Evolutionary conservation across 805 yeast species (phyloP), one percentile per base, ranked within the genome.

Genomic region (Metschnikowia lunata): DNA sequence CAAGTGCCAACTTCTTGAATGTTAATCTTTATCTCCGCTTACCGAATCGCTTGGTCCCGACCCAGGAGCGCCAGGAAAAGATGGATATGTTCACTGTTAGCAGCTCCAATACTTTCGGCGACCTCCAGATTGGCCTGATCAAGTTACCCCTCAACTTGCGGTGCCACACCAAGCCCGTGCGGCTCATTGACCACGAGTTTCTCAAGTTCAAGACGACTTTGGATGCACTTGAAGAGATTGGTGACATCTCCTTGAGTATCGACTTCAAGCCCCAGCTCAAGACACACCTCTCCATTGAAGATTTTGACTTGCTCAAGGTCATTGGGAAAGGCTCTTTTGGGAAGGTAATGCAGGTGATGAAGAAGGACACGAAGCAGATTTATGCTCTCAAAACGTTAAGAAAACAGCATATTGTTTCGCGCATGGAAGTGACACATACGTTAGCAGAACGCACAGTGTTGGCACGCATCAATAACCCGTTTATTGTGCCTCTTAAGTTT

Each of bases 311-410:
- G 41, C 75, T 93, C 54, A 93, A 93, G 66, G 99, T 93, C 18
- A 88, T 93, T 43, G 99, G 99, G 31, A 93, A 93, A 63, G 99
- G 99, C 7, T 89, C 97, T 8, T 93, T 93, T 63, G 99, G 99
- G 41, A 93, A 93, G 67, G 99, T 93, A 42, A 93, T 93, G 98
- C 99, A 93, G 66, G 99, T 93, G 34, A 82, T 89, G 51, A 93
- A 93, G 67, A 88, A 87, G 56, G 99, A 93, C 64, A 93, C 99
- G 3, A 85, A 85, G 52, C 95, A 91, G 62, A 83, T 93, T 23
- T 93, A 93, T 64, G 99, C 99, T 1, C 72, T 93, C 60, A 93
- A 93, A 65, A 89, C 97, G 0, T 81, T 93, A 50, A 76, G 98
- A 56, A 93, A 93, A 63, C 88, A 95, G 14, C 96, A 93, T 60